Base-by-base conservation (phyloP, 768 basidiomycete species). In the Pisolithus marmoratus region DNA sequence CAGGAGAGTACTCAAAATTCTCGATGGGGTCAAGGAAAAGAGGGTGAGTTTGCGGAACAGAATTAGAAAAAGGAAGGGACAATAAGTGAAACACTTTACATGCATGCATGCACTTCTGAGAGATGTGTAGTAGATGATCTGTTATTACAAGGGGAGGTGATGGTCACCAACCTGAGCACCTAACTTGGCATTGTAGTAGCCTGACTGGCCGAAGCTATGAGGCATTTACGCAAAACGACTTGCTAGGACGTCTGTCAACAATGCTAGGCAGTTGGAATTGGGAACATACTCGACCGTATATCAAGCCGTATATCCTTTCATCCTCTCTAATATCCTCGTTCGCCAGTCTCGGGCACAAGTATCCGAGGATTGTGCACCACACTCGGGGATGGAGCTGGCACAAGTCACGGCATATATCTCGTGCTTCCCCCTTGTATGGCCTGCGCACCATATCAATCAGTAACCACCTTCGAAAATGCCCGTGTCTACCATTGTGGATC, bases 401-500 rank as follows among this genome's bases (percentile, higher is more conserved):
- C 82, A 79, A 73, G 98, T 95, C 51, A 95, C 95, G 63, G 83
- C 86, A 80, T 72, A 95, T 65, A 98, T 99, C 69, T 97, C 95
- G 51, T 96, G 96, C 66, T 99, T 96, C 78, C 97, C 97, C 73
- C n/a, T n/a, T n/a, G n/a, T n/a, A n/a, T n/a, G n/a, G n/a, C n/a
- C n/a, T n/a, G n/a, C n/a, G n/a, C n/a, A n/a, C n/a, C n/a, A n/a
- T n/a, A n/a, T n/a, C n/a, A n/a, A n/a, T n/a, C n/a, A n/a, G n/a
- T n/a, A n/a, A n/a, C n/a, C n/a, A n/a, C n/a, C n/a, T 96, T 98
- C 97, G 84, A 99, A 99, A 54, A 99, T 94, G 64, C 96, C 96
- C 15, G 79, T 85, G 72, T 98, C 95, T 17, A 93, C 96, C 95
- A 98, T 98, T 95, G 68, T 99, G 96, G 68, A 98, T 95, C 60